phyloP scores from a whole-genome alignment of 768 basidiomycete genomes.

The Inosperma sp. region DNA sequence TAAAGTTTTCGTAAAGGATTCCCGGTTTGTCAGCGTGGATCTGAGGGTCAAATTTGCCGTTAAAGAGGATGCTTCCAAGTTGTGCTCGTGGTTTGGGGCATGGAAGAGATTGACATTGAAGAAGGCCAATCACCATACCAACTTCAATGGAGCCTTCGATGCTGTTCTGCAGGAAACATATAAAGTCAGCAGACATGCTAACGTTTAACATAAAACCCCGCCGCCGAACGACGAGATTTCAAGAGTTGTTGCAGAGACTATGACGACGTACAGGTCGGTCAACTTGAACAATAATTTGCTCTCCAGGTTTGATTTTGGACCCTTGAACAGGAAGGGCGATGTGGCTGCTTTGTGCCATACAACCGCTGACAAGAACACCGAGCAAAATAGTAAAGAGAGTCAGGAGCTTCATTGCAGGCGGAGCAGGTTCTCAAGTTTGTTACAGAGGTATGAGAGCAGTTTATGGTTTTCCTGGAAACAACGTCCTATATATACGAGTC shows the following conservation, averaged over 20 bases:
- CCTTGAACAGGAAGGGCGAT: conserved; percentile 33
- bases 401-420: conserved; percentile 16
- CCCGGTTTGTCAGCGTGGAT: conserved; percentile 28
- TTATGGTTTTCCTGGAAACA: too few species aligned
- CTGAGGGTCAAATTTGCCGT: conserved; percentile 35
- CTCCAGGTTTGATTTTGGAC: conserved; percentile 27
- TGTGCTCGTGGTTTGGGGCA: conserved; percentile 18
- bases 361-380: conserved; percentile 25
- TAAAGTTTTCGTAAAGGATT: conserved; percentile 43
- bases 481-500: too few species aligned
- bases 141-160: conserved; percentile 40
- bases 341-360: conserved; percentile 32
- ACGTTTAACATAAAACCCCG: too few species aligned
- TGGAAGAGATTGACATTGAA: conserved; percentile 30
- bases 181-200: too few species aligned
- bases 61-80: conserved; percentile 40
- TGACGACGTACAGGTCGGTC: conserved; percentile 36
- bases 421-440: too few species aligned
- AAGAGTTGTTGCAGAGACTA: too few species aligned
- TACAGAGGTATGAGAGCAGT: too few species aligned
- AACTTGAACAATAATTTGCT: conserved; percentile 34
- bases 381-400: conserved; percentile 15
- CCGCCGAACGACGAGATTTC: too few species aligned
- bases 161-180: conserved; percentile 28
- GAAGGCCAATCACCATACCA: conserved; percentile 40